Evolutionary conservation across 108 stramenopile genomes (phyloP).

Genomic region (Cylindrotheca closterium): DNA sequence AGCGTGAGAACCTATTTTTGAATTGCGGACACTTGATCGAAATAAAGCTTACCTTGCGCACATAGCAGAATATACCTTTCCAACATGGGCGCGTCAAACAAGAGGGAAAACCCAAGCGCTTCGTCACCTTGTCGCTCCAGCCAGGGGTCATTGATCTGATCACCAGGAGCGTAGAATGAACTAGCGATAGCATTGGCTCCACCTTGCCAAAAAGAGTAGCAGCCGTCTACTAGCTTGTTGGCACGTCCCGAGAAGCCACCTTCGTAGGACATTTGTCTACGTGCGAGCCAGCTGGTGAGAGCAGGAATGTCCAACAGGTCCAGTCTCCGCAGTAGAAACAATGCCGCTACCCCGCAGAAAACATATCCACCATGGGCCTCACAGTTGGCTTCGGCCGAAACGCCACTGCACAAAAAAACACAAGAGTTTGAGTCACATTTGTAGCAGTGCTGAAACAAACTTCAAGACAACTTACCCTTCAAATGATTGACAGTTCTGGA

Average conservation of each 20-base stretch:
- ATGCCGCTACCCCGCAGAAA: conserved; percentile 79
- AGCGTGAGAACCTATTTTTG: background rate
- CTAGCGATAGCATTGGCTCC: conserved; percentile 39
- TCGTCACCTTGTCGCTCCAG: conserved; percentile 4
- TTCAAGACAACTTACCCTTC: too few species aligned
- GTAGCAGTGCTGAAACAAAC: too few species aligned
- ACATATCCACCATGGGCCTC: conserved; percentile 99
- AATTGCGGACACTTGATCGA: background rate
- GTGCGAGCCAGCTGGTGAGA: conserved; percentile 79
- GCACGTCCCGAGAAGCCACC: conserved; percentile 96
- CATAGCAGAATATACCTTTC: conserved; percentile 95
- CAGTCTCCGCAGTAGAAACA: conserved; percentile 23
- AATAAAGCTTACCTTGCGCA: conserved; percentile 59
- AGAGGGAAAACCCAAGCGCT: conserved; percentile 16
- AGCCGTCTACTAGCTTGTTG: conserved; percentile 99
- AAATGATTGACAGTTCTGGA: conserved; percentile 90
- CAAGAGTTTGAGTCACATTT: too few species aligned
- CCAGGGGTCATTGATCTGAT: conserved; percentile 25
- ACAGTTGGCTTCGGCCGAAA: conserved; percentile 90
- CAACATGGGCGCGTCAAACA: conserved; percentile 75
- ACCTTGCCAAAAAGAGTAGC: conserved; percentile 99
- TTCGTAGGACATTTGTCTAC: conserved; percentile 89
- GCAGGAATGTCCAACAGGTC: conserved; percentile 54
- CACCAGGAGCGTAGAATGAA: background rate
- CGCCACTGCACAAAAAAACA: too few species aligned